These are phyloP conservation scores for Apodospora peruviana DNA, from an alignment of 495 filamentous ascomycete genomes.

Conservation along the genomic window DNA sequence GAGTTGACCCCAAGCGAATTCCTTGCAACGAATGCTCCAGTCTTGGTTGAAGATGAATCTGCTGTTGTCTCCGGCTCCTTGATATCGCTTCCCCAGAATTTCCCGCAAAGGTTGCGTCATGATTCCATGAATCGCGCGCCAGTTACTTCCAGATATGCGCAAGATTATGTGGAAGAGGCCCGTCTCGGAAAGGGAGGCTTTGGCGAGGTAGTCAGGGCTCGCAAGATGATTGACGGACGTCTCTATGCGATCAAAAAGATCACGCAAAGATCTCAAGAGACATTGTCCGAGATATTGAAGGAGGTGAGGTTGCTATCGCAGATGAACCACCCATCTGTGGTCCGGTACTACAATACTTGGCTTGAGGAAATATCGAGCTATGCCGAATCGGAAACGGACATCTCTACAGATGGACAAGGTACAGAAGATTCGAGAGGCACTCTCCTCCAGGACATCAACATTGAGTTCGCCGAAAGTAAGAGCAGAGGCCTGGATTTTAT, in stretches of 20 bases:
- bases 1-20: conserved; percentile 88
- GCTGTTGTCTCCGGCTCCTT: conserved; percentile 29
- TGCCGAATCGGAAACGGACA: conserved; percentile 51
- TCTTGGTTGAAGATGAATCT: conserved; percentile 40
- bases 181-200: conserved; percentile 90
- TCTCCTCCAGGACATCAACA: conserved; percentile 35
- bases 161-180: conserved; percentile 86
- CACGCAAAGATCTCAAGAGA: conserved; percentile 69
- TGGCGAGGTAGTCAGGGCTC: conserved; percentile 93
- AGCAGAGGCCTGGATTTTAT: conserved; percentile 90
- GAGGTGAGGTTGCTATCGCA: conserved; percentile 87
- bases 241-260: conserved; percentile 98
- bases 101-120: conserved; percentile 38
- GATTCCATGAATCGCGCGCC: conserved; percentile 44
- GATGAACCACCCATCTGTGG: conserved; percentile 92
- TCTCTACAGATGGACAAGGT: conserved; percentile 49
- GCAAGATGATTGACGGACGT: conserved; percentile 87
- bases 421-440: conserved; percentile 14
- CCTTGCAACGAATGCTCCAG: conserved; percentile 55
- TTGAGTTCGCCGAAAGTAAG: conserved; percentile 60
- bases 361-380: conserved; percentile 65
- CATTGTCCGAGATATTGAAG: conserved; percentile 79
- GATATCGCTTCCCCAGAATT: conserved; percentile 29
- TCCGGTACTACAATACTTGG: conserved; percentile 94
- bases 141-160: conserved; percentile 64